phyloP scores from a whole-genome alignment of 148 eudicot species.

The Chenopodium album region DNA sequence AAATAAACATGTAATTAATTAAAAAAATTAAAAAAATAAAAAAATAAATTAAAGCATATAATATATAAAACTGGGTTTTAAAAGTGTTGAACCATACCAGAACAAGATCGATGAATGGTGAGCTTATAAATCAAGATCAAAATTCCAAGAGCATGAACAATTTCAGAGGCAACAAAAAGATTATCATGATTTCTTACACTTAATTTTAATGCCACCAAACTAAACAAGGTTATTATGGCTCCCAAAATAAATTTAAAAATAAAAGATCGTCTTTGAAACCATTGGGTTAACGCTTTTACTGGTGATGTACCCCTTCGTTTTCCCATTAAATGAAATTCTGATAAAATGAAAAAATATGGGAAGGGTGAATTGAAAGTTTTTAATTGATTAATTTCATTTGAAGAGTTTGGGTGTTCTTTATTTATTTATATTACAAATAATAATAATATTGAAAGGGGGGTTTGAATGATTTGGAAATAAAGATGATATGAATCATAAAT shows the following conservation, averaged over 20 bases:
- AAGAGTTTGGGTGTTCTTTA: background rate
- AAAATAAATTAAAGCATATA: background rate
- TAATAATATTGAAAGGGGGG: background rate
- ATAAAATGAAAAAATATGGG: background rate
- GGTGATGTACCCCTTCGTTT: conserved; percentile 42
- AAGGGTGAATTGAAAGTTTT: too few relatives aligned
- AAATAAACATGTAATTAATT: background rate
- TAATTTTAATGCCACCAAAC: conserved; percentile 48
- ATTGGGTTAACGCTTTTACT: conserved; percentile 39
- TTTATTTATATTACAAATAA: too few relatives aligned
- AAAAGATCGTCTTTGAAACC: conserved; percentile 54
- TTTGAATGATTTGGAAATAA: background rate
- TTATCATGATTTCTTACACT: conserved; percentile 40
- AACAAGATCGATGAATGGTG: conserved; percentile 62
- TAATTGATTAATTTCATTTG: too few relatives aligned
- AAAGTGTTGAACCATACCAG: conserved; percentile 42
- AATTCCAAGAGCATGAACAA: conserved; percentile 65
- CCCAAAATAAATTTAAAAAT: conserved; percentile 55
- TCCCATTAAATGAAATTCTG: conserved; percentile 44
- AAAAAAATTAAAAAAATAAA: background rate
- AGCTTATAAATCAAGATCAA: conserved; percentile 73
- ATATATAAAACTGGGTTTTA: too few relatives aligned
- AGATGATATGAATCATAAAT: background rate
- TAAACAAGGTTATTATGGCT: conserved; percentile 24
- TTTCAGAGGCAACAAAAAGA: conserved; percentile 70